phyloP scores from a whole-genome alignment of 495 filamentous ascomycete genomes.

The Astrothelium macrocarpum region DNA sequence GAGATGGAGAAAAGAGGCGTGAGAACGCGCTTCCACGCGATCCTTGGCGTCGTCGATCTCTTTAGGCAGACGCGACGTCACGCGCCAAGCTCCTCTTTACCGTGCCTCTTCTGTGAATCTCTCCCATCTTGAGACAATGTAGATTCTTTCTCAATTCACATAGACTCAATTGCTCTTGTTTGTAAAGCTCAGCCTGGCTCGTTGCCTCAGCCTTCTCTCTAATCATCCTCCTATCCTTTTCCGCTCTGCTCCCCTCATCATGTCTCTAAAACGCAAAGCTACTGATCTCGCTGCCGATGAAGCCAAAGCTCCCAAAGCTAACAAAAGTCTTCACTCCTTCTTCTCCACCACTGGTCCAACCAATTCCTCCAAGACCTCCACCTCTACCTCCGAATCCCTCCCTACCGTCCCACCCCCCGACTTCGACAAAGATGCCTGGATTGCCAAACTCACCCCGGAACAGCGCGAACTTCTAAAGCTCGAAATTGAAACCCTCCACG shows the following conservation, averaged over 20 bases:
- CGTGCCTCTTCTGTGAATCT: neutral
- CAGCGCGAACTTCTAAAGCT: slow-evolving; percentile 72
- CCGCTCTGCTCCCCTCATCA: slow-evolving; percentile 14
- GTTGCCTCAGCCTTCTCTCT: neutral
- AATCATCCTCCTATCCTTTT: neutral
- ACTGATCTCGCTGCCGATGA: slow-evolving; percentile 36
- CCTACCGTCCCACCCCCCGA: slow-evolving; percentile 34
- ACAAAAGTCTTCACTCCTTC: slow-evolving; percentile 55
- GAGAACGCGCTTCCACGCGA: neutral
- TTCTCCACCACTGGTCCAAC: slow-evolving; percentile 34
- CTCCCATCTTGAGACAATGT: neutral
- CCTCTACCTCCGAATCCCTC: slow-evolving; percentile 32
- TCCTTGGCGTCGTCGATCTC: neutral
- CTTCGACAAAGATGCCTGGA: slow-evolving; percentile 86
- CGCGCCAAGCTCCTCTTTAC: neutral
- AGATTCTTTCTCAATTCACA: neutral
- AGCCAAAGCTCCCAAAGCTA: slow-evolving; percentile 65
- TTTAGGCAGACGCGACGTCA: neutral
- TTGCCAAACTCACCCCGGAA: slow-evolving; percentile 64
- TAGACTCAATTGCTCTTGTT: neutral
- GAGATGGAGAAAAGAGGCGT: neutral
- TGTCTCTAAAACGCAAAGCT: slow-evolving; percentile 63
- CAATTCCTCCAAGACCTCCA: slow-evolving; percentile 29
- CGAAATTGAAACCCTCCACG: slow-evolving; percentile 84
- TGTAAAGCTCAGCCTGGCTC: neutral